phyloP scores from a whole-genome alignment of 441 rosid genomes.

The Gossypium davidsonii region DNA sequence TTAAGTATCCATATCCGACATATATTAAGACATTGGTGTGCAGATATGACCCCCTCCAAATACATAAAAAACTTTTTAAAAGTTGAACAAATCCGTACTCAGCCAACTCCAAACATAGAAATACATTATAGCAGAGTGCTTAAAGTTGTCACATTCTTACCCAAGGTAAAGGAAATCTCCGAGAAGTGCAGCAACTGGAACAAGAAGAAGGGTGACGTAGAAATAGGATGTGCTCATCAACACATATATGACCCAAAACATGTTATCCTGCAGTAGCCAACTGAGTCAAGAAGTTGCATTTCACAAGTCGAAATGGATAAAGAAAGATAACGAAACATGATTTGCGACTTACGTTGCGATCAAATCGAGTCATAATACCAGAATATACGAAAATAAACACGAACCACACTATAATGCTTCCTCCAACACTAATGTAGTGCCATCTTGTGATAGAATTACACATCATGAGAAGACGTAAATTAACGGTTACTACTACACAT shows the following conservation, averaged over 20 bases:
- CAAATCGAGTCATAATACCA: conserved; percentile 42
- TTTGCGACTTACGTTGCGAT: conserved; percentile 49
- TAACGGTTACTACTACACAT: conserved; percentile 88
- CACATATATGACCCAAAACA: conserved; percentile 74
- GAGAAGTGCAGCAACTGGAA: conserved; percentile 78
- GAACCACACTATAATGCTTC: conserved; percentile 93
- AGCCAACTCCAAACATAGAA: background rate
- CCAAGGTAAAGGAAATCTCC: conserved; percentile 89
- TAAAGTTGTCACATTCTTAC: conserved; percentile 37
- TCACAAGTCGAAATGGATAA: background rate
- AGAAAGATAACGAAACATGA: background rate
- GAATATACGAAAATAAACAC: conserved; percentile 68
- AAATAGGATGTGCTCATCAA: conserved; percentile 87
- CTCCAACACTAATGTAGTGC: conserved; percentile 87
- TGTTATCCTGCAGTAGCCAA: conserved; percentile 62
- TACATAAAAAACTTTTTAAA: no score
- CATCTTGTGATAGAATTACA: conserved; percentile 90
- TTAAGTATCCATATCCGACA: no score
- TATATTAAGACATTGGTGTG: no score
- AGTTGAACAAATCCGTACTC: no score
- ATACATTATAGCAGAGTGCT: background rate
- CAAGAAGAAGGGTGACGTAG: conserved; percentile 66
- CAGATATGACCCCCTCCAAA: no score
- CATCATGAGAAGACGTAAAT: conserved; percentile 92
- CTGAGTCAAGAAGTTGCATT: background rate